phyloP scores from a whole-genome alignment of 148 eudicot genomes.

The Linanthus parryae region DNA sequence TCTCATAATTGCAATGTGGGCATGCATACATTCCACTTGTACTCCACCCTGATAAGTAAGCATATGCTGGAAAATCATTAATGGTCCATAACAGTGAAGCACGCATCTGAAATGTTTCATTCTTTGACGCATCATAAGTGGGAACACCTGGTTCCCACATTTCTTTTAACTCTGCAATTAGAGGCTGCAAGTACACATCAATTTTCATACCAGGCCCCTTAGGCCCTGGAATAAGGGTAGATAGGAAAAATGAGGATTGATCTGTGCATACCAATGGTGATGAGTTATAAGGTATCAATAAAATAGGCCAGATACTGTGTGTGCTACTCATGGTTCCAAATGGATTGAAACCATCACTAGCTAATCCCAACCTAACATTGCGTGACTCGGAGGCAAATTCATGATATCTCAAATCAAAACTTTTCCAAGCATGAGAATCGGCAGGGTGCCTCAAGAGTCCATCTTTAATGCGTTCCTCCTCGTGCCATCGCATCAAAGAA shows the following conservation, averaged over 20 bases:
- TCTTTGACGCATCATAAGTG: neutral
- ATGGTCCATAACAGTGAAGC: constrained; percentile 15
- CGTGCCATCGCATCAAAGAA: constrained; percentile 5
- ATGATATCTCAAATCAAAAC: constrained; percentile 3
- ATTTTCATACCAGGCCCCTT: neutral
- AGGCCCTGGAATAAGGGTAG: constrained; percentile 5
- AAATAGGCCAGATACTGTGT: constrained; percentile 5
- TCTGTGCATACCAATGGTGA: too few relatives aligned
- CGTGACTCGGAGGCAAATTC: constrained; percentile 1
- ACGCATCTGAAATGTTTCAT: neutral
- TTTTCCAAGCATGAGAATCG: constrained; percentile 10
- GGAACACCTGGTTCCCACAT: constrained; percentile 3
- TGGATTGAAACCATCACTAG: constrained; percentile 14
- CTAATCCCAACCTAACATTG: constrained; percentile 6
- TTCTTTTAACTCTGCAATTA: constrained; percentile 1
- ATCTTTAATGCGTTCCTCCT: constrained; percentile 1
- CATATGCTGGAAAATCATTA: constrained; percentile 14
- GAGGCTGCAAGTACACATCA: constrained; percentile 3
- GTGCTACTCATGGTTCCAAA: neutral
- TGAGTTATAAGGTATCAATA: neutral
- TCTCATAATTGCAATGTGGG: neutral
- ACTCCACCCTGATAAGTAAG: constrained; percentile 15
- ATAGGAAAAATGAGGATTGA: neutral
- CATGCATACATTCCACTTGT: constrained; percentile 6
- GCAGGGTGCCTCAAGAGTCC: constrained; percentile 10